These are phyloP conservation scores for Cordia subcordata DNA, from an alignment of 257 asterid genomes.

Conservation along the genomic window DNA sequence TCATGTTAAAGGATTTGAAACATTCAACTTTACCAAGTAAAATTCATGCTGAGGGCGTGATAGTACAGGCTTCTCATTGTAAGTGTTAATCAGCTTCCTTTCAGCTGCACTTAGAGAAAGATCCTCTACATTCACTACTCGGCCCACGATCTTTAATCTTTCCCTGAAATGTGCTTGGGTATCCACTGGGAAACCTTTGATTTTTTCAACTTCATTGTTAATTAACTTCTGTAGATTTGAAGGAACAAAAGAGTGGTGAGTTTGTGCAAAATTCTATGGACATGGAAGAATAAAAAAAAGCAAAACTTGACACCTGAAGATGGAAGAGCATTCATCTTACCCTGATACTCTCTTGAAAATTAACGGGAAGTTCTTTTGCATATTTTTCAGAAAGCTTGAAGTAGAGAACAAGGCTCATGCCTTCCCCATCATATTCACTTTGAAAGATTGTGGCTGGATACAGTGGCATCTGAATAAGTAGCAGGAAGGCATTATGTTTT, in stretches of 20 bases:
- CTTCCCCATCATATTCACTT: slow-evolving; percentile 76
- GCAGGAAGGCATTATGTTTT: no score
- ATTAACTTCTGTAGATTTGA: slow-evolving; percentile 52
- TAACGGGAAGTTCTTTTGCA: slow-evolving; percentile 59
- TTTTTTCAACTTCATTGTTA: slow-evolving; percentile 67
- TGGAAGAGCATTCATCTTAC: slow-evolving; percentile 30
- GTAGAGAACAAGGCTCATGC: slow-evolving; percentile 73
- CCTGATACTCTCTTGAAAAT: slow-evolving; percentile 76
- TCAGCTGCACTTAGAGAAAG: slow-evolving; percentile 65
- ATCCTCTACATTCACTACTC: slow-evolving; percentile 68
- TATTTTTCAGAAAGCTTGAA: slow-evolving; percentile 79
- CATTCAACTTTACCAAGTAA: slow-evolving; percentile 47
- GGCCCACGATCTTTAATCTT: slow-evolving; percentile 78
- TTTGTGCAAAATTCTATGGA: neutral
- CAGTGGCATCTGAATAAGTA: slow-evolving; percentile 59
- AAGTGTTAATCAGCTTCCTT: slow-evolving; percentile 85
- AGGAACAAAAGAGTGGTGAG: slow-evolving; percentile 5
- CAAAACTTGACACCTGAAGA: neutral
- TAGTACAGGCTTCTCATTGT: slow-evolving; percentile 90
- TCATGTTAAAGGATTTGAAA: neutral
- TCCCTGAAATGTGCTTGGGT: slow-evolving; percentile 65
- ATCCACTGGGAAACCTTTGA: slow-evolving; percentile 73
- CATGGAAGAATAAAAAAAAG: slow-evolving; percentile 1
- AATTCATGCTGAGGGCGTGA: slow-evolving; percentile 95
- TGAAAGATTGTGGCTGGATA: slow-evolving; percentile 78